Evolutionary conservation across 805 yeast species (phyloP), one percentile per base, ranked within the genome.

Genomic region (Clavispora vitiphila): DNA sequence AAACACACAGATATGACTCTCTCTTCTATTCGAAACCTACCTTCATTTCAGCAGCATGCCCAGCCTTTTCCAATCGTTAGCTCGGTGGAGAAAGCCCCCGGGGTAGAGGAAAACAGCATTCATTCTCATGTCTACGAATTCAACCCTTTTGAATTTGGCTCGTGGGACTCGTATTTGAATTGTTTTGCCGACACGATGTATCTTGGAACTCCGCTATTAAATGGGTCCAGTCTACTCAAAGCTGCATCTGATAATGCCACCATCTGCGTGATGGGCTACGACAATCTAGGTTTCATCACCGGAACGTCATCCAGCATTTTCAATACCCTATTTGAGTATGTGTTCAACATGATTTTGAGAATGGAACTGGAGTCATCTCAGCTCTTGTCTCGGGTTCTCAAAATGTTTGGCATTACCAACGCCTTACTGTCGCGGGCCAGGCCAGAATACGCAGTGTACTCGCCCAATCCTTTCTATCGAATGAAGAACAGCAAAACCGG

Each of bases 251-350:
- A 51, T 1, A 55, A 53, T 27, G 46, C 44, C 6, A 53, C 71
- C 0, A 42, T 64, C 2, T 81, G 88, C 51, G 60, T 69, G 18
- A 57, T 65, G 1, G 81, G 78, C 3, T 78, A 71, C 50, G 86
- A 81, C 49, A 77, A 78, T 49, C 64, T 74, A 29, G 81, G 81
- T 0, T 80, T 78, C 48, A 65, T 81, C 5, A 71, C 80, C 0
- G 86, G 79, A 0, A 77, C 86, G 0, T 79, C 86, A 0, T 80
- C 86, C 0, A 77, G 84, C 0, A 57, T 81, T 20, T 81, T 81
- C 62, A 81, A 77, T 50, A 41, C 51, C 5, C 40, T 78, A 0
- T 65, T 80, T 40, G 55, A 74, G 8, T 75, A 72, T 46, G 55
- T 79, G 8, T 74, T 78, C 69, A 61, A 69, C 38, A 36, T 59